Evolutionary conservation across 495 filamentous ascomycete species (phyloP), one percentile per base, ranked within the genome.

Genomic region (Amphirosellinia nigrospora): DNA sequence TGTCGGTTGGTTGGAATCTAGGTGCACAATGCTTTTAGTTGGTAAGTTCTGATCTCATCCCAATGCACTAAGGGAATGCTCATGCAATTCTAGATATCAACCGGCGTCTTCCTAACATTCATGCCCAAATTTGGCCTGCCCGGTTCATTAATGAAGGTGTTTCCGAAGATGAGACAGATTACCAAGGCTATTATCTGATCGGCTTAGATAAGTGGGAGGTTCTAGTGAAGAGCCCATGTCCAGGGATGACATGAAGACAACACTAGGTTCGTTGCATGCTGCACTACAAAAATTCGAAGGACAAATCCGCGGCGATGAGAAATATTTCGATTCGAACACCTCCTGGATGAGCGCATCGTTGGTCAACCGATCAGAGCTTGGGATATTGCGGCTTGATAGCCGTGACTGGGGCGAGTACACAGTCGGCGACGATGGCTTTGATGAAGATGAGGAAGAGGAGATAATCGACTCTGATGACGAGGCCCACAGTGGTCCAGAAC

Each of bases 61-160:
- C 30, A 6, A 48, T 50, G 28, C 26, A 45, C 39, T 16, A 69
- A 9, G 38, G 41, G 11, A 10, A 23, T 34, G 39, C 76, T 79
- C 69, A 78, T 55, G 19, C 38, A 28, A 36, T 45, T 32, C 48
- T 41, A 85, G 87, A 87, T 70, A 72, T 90, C 41, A 74, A 82
- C 61, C 80, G 80, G 34, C 79, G 79, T 15, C 72, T 83, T 21
- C 82, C 85, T 13, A 72, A 76, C 1, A 61, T 89, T 30, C 73
- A 85, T 55, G 83, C 82, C 15, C 81, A 86, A 38, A 85, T 89
- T 28, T 90, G 88, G 88, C 88, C 88, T 13, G 84, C 79, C 30
- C 76, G 87, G 15, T 90, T 89, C 59, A 77, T 83, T 45, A 73
- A 75, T 6, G 50, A 68, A 36, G 71, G 75, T 15, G 43, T 36